Conservation (phyloP, 305 asterid genomes). For the Rubia balearica region DNA sequence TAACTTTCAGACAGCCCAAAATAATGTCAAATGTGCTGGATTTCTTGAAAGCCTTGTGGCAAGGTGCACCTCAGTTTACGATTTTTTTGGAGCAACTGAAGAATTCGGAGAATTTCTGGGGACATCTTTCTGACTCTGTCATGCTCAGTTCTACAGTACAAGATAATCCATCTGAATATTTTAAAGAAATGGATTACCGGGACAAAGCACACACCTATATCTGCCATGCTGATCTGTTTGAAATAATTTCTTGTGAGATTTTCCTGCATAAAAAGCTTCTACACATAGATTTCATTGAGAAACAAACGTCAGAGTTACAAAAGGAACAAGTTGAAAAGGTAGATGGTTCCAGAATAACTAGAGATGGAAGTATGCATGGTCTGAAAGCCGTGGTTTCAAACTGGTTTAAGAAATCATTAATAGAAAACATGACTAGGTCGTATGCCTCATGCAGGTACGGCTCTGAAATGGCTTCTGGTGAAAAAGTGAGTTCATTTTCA, state of each 20-base stretch:
- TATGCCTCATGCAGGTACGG: slow-evolving; percentile 61
- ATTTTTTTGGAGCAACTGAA: slow-evolving; percentile 59
- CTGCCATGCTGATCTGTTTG: slow-evolving; percentile 52
- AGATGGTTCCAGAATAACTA: slow-evolving; percentile 27
- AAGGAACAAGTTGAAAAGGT: slow-evolving; percentile 31
- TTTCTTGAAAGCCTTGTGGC: slow-evolving; percentile 92
- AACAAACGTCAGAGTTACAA: slow-evolving; percentile 38
- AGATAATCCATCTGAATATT: slow-evolving; percentile 32
- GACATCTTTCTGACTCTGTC: slow-evolving; percentile 47
- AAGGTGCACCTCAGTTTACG: slow-evolving; percentile 79
- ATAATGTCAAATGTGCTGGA: slow-evolving; percentile 46
- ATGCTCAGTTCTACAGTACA: slow-evolving; percentile 31
- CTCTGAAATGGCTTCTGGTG: slow-evolving; percentile 37
- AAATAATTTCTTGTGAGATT: slow-evolving; percentile 67
- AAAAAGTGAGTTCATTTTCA: slow-evolving; percentile 48
- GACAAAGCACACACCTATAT: slow-evolving; percentile 46
- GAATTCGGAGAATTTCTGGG: slow-evolving; percentile 66
- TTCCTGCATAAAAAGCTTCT: slow-evolving; percentile 71
- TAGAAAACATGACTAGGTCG: slow-evolving; percentile 63
- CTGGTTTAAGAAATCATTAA: slow-evolving; percentile 48
- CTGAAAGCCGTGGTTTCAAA: slow-evolving; percentile 53
- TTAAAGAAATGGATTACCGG: slow-evolving; percentile 36
- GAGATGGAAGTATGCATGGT: slow-evolving; percentile 28
- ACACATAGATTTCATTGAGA: slow-evolving; percentile 44
- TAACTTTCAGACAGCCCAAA: slow-evolving; percentile 49